These are phyloP conservation scores for Strobilomyces confusus DNA, from an alignment of 768 basidiomycete species.

Conservation along the genomic window DNA sequence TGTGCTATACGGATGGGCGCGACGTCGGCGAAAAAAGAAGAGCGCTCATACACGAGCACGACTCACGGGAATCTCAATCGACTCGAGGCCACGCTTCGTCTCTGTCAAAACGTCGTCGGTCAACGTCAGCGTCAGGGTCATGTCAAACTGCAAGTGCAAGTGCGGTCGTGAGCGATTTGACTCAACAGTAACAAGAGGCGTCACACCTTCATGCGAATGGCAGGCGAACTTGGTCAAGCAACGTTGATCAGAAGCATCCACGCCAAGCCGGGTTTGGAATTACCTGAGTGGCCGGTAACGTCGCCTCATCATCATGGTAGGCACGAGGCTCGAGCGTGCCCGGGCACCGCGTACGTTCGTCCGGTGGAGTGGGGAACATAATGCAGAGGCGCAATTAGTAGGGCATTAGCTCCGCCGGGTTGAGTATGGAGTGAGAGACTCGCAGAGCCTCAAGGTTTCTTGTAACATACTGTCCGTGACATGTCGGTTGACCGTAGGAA, in stretches of 20 bases:
- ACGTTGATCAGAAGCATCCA: not conserved
- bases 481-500: no score
- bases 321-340: slow-evolving; percentile 14
- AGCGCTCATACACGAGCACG: not conserved
- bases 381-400: no score
- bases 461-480: no score
- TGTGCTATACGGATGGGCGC: slow-evolving; percentile 5
- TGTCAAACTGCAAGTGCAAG: not conserved
- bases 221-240: not conserved
- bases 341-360: slow-evolving; percentile 5
- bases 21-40: not conserved
- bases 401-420: not conserved
- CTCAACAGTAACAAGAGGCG: not conserved
- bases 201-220: not conserved
- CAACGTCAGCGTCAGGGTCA: slow-evolving; percentile 2
- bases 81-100: not conserved
- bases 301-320: not conserved
- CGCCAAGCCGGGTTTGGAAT: not conserved
- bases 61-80: slow-evolving; percentile 14
- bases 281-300: not conserved
- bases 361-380: not conserved
- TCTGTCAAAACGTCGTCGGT: not conserved
- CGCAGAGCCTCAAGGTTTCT: no score
- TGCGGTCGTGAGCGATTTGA: not conserved
- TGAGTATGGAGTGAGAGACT: not conserved